Base-by-base conservation (phyloP, 1,284 basidiomycete genomes). In the Tilletia walkeri region DNA sequence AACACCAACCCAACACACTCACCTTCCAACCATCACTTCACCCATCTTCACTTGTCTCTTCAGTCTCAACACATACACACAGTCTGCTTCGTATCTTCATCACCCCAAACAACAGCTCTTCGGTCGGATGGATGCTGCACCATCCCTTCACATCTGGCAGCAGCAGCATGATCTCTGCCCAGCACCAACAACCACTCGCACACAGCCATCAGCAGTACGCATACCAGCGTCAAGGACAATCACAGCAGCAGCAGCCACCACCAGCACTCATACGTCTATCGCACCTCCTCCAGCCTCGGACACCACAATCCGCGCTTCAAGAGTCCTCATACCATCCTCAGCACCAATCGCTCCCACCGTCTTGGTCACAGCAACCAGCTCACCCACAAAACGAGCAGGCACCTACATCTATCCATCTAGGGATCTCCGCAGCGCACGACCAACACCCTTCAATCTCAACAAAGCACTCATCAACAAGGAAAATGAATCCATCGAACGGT, bases 301-400 rank as follows among this genome's bases (percentile, higher is more conserved):
- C 56, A 36, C 9, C 24, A 34, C 18, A 16, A 30, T 20, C 56
- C 20, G 20, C 30, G 34, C 56, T 30, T 24, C 34, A 16, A 30
- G 36, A 36, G 18, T 20, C 24, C 56, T 16, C 56, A 9, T 30
- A 7, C 9, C 56, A 34, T 61, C 56, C 56, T 16, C 56, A 45
- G 14, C 56, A 61, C 56, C 50, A 30, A 30, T 30, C 24, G 24
- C 24, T 30, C 24, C 24, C 24, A 30, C 24, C 50, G n/a, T 53
- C 50, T 30, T 61, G 20, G 56, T 61, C 56, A 61, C 56, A 6
- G 56, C 56, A 10, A 20, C 20, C 20, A 61, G 56, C 56, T 20
- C 24, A 24, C 56, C 56, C 20, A 30, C 34, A 24, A 61, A 34
- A 30, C 20, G 34, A 36, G 56, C 24, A 9, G 56, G 14, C 36